Conservation (phyloP, 2,329 filamentous ascomycete genomes). For the Byssochlamys sp. region DNA sequence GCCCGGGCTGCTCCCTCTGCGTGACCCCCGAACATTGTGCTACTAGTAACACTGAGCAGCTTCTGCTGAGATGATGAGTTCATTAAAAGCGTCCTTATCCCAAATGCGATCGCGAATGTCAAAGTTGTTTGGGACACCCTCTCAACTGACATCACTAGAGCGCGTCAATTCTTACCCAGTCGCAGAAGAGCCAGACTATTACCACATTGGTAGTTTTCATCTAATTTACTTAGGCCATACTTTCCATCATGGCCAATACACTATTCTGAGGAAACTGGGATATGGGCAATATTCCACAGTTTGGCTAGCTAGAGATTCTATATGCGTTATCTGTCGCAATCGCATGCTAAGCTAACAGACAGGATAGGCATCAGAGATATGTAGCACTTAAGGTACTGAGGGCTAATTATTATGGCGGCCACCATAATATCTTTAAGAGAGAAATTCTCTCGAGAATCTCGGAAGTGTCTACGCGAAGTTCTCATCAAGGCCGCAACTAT, state of each 20-base stretch:
- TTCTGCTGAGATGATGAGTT: slow-evolving; percentile 1
- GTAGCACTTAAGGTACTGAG: slow-evolving; percentile 16
- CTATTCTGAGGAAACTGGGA: slow-evolving; percentile 79
- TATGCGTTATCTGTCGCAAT: slow-evolving; percentile 12
- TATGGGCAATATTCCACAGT: slow-evolving; percentile 95
- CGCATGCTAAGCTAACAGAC: slow-evolving; percentile 5
- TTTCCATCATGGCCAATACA: slow-evolving; percentile 87
- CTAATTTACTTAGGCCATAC: slow-evolving; percentile 80
- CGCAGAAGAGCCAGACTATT: slow-evolving; percentile 79
- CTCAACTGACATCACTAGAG: background rate
- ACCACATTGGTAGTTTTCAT: slow-evolving; percentile 91
- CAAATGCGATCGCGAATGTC: slow-evolving; percentile 1
- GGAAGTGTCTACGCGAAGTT: slow-evolving; percentile 1
- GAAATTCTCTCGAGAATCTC: slow-evolving; percentile 11
- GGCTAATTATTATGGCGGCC: slow-evolving; percentile 16
- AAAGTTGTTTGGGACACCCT: background rate
- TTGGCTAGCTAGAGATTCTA: slow-evolving; percentile 67
- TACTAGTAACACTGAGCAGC: too few relatives aligned
- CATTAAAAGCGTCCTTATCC: slow-evolving; percentile 1
- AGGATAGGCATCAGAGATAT: slow-evolving; percentile 11
- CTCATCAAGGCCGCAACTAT: slow-evolving; percentile 13
- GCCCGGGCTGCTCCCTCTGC: too few relatives aligned
- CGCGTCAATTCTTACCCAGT: slow-evolving; percentile 1
- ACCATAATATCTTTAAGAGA: slow-evolving; percentile 15
- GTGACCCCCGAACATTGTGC: too few relatives aligned